phyloP scores from a whole-genome alignment of 2,329 filamentous ascomycete species.

The Talaromyces sp. region DNA sequence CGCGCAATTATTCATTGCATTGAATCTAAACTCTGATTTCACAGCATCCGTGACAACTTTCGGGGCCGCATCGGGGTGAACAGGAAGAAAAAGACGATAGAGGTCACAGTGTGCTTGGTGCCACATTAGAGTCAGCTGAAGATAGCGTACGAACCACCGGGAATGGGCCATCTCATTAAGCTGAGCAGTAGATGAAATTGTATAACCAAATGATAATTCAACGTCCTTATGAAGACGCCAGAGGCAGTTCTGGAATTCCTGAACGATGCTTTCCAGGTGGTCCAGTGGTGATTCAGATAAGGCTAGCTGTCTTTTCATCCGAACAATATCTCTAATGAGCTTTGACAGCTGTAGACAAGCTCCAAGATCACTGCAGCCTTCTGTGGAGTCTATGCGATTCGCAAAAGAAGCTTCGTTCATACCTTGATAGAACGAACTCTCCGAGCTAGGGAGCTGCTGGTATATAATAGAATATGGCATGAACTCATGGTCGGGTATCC shows the following conservation, averaged over 20 bases:
- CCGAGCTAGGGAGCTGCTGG: conserved; percentile 12
- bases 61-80: conserved; percentile 13
- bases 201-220: conserved; percentile 2
- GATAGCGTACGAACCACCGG: conserved; percentile 16
- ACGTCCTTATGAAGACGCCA: conserved; percentile 12
- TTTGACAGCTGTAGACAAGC: conserved; percentile 16
- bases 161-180: not conserved
- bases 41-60: conserved; percentile 13
- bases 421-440: conserved; percentile 7
- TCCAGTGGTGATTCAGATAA: conserved; percentile 12
- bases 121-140: conserved; percentile 15
- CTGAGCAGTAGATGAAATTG: not conserved
- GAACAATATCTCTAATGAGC: conserved; percentile 17
- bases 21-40: conserved; percentile 1
- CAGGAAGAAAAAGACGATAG: conserved; percentile 16
- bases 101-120: conserved; percentile 19
- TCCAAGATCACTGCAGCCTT: conserved; percentile 6
- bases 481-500: conserved; percentile 17
- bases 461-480: conserved; percentile 19
- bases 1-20: conserved; percentile 8
- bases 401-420: not conserved
- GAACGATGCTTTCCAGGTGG: conserved; percentile 12
- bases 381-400: not conserved
- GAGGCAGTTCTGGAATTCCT: conserved; percentile 15
- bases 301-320: conserved; percentile 16